Conservation (phyloP, 1,284 basidiomycete species). For the Ustilago curta region DNA sequence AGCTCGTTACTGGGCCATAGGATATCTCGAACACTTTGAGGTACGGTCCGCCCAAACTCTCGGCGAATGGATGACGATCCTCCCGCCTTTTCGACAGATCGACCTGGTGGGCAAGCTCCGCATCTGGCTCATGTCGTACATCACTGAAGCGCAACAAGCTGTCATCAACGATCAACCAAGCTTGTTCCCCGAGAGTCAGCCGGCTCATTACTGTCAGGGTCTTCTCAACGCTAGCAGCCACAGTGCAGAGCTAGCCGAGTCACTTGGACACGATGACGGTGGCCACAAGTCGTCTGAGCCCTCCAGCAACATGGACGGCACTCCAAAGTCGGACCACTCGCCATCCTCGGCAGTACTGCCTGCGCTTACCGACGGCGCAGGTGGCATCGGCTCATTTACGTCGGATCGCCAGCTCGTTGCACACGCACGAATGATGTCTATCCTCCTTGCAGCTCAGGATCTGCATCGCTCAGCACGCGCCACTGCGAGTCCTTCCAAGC, state of each 20-base stretch:
- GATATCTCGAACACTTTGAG: constrained; percentile 61
- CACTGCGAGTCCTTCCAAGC: constrained; percentile 13
- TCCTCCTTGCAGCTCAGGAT: constrained; percentile 51
- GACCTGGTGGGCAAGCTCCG: constrained; percentile 56
- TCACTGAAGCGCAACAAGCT: constrained; percentile 61
- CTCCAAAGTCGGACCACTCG: constrained; percentile 24
- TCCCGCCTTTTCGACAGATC: constrained; percentile 63
- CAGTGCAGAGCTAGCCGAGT: constrained; percentile 26
- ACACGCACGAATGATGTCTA: constrained; percentile 58
- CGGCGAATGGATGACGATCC: constrained; percentile 57
- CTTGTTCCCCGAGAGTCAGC: constrained; percentile 45
- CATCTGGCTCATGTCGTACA: constrained; percentile 63
- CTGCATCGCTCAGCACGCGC: constrained; percentile 41
- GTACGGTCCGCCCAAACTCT: constrained; percentile 55
- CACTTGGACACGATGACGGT: constrained; percentile 4
- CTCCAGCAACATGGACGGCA: constrained; percentile 12
- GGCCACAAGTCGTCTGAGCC: constrained; percentile 5
- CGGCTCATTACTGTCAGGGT: constrained; percentile 55
- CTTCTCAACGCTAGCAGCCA: constrained; percentile 47
- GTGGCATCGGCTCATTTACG: constrained; percentile 40
- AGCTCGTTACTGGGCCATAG: constrained; percentile 58
- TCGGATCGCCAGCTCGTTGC: constrained; percentile 59
- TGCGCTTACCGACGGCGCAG: constrained; percentile 17
- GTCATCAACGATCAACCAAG: constrained; percentile 54
- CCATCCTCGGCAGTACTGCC: constrained; percentile 21